Percentiles rank a stretch among this genome's conserved stretches.
Evolutionary conservation across 2,329 filamentous ascomycete genomes (phyloP).

Genomic region (Ophiosphaerella herpotricha): DNA sequence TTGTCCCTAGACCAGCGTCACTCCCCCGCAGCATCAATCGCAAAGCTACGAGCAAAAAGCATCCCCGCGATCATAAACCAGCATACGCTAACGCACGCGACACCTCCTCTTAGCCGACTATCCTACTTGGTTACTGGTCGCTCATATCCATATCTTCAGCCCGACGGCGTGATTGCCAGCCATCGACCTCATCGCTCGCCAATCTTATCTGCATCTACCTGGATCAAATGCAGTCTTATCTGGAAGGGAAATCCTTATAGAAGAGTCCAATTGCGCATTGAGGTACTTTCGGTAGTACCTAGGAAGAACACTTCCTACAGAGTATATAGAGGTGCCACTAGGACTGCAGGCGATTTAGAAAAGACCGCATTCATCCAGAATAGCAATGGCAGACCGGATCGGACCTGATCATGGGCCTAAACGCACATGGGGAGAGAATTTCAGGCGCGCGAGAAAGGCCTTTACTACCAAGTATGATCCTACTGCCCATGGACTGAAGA

Average conservation of each 20-base stretch:
- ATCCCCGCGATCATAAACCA: conserved; percentile 8
- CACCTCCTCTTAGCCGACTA: conserved; percentile 3
- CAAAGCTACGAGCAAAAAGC: conserved; percentile 19
- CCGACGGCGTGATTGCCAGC: conserved; percentile 10
- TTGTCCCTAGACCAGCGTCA: conserved; percentile 10
- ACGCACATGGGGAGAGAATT: conserved; percentile 48
- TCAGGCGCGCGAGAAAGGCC: conserved; percentile 48
- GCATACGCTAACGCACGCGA: conserved; percentile 11
- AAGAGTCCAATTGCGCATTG: background rate
- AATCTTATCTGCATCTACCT: conserved; percentile 19
- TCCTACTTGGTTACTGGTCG: conserved; percentile 8
- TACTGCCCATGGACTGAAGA: background rate
- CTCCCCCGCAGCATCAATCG: conserved; percentile 25
- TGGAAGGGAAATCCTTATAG: conserved; percentile 7
- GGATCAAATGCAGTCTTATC: conserved; percentile 19
- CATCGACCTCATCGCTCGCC: conserved; percentile 21
- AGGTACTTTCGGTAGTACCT: no score
- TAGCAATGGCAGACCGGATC: conserved; percentile 48
- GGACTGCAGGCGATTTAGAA: background rate
- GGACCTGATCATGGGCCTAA: conserved; percentile 48
- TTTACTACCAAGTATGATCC: conserved; percentile 55
- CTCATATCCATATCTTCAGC: conserved; percentile 17
- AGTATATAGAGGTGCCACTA: background rate
- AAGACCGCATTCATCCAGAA: conserved; percentile 10
- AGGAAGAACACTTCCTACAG: background rate